These are phyloP conservation scores for Schwanniomyces sp. DNA, from an alignment of 805 yeast species.

Conservation along the genomic window DNA sequence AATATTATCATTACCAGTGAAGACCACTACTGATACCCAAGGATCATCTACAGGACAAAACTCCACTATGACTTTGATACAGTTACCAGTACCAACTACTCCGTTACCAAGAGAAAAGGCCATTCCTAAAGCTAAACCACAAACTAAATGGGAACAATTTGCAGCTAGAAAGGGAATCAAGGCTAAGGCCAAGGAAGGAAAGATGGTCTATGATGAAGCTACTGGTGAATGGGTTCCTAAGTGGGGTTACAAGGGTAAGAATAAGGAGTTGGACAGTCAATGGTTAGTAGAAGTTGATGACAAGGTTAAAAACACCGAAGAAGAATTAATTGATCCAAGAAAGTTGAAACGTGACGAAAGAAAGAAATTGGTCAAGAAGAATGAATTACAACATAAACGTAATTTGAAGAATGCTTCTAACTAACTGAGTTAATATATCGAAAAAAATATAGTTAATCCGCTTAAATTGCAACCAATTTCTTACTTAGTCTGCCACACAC, in stretches of 20 bases:
- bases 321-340: constrained; percentile 85
- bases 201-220: constrained; percentile 85
- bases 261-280: constrained; percentile 82
- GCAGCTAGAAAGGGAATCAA: constrained; percentile 94
- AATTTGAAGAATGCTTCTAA: constrained; percentile 49
- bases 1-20: constrained; percentile 83
- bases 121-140: constrained; percentile 87
- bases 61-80: constrained; percentile 78
- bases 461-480: not conserved
- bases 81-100: constrained; percentile 81
- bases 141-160: constrained; percentile 95
- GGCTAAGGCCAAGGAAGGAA: constrained; percentile 86
- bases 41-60: constrained; percentile 59
- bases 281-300: constrained; percentile 96
- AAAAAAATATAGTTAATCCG: not conserved
- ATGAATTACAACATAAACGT: constrained; percentile 79
- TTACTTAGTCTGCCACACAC: not conserved
- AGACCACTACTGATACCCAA: constrained; percentile 76
- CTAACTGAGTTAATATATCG: not conserved
- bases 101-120: constrained; percentile 93
- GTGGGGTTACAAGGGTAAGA: constrained; percentile 97
- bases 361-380: constrained; percentile 81
- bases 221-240: constrained; percentile 94
- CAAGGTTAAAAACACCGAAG: constrained; percentile 48
- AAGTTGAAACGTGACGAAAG: constrained; percentile 77